Base-by-base conservation (phyloP, 495 filamentous ascomycete species). In the Endocarpon pusillum region DNA sequence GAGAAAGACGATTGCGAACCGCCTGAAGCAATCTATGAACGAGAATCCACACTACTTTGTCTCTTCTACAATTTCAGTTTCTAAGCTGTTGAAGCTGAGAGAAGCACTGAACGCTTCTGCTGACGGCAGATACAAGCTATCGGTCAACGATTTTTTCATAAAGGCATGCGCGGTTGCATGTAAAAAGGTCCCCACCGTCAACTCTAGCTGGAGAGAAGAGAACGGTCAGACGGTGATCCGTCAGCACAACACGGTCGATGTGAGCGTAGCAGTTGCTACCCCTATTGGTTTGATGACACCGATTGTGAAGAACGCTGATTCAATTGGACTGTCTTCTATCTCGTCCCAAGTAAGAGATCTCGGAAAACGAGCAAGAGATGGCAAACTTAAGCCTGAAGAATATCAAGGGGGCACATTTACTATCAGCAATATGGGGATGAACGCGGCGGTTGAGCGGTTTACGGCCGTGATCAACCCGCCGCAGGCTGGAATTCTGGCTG, bases 371-470 rank as follows among this genome's bases (percentile, higher is more conserved):
- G 91, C 89, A 26, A 69, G 79, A 32, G 91, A 96, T 39, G 83
- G 84, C 61, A 99, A 96, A 74, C 80, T 99, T 43, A 94, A 94
- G 74, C 91, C 91, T 20, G 85, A 99, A 55, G 85, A 99, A 59
- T 99, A 87, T 75, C 87, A 94, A 63, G 91, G 91, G 28, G 91
- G 91, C 54, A 94, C 84, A 45, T 92, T 99, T 62, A 94, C 87
- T 52, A 99, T 99, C 62, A 87, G 78, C 62, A 99, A 99, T 73
- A 94, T 99, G 91, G 91, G 91, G 53, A 96, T 96, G 89, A 99
- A 99, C 69, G 46, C 75, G 7, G 91, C 91, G 23, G 74, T 99
- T 41, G 85, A 94, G 52, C 74, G 83, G 44, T 99, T 99, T 67
- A 94, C 91, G n/a, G 91, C 91, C 42, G 78, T 99, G 52, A 94